Base-by-base conservation (phyloP, 2,329 filamentous ascomycete species). In the Macrophomina phaseolina region DNA sequence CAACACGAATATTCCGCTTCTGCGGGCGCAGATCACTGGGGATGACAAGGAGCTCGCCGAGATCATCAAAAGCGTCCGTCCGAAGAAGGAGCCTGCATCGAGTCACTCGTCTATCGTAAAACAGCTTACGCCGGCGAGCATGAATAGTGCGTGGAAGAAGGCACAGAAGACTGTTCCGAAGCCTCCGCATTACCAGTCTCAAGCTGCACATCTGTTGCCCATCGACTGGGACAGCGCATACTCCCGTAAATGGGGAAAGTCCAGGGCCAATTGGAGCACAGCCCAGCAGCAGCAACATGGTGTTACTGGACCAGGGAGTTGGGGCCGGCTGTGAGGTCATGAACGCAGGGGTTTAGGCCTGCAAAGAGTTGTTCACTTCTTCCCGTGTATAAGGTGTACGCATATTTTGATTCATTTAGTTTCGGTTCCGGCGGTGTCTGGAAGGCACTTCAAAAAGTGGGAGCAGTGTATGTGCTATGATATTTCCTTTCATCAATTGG, bases 1-100 rank as follows among this genome's bases (percentile, higher is more conserved):
- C 4, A 80, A 30, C 71, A 77, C 46, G 72, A 81, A 66, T 38
- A 73, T 88, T 4, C 80, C 84, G 8, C 95, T 95, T 75, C 85
- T 98, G 61, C 90, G 87, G 72, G 94, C 95, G 0, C 95, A 99
- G 78, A 95, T 97, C 71, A 87, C 89, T 5, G 86, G 83, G 40
- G 84, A 89, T 64, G 91, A 96, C 49, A 80, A 86, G 34, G 94
- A 97, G 75, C 81, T 98, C 1, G 84, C 84, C 12, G 85, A 90
- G 0, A 89, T 97, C 48, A 78, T 96, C 70, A 90, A 87, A 30
- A 40, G 32, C 9, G 6, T 60, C 12, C 51, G 51, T 7, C 28
- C 62, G 6, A 34, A 46, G 28, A 30, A 60, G 38, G 23, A 23
- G 16, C 23, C n/a, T 2, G 18, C 23, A 6, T n/a, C 51, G n/a